Evolutionary conservation across 2,329 filamentous ascomycete genomes (phyloP).

Genomic region (Westerdykella aurantiaca): DNA sequence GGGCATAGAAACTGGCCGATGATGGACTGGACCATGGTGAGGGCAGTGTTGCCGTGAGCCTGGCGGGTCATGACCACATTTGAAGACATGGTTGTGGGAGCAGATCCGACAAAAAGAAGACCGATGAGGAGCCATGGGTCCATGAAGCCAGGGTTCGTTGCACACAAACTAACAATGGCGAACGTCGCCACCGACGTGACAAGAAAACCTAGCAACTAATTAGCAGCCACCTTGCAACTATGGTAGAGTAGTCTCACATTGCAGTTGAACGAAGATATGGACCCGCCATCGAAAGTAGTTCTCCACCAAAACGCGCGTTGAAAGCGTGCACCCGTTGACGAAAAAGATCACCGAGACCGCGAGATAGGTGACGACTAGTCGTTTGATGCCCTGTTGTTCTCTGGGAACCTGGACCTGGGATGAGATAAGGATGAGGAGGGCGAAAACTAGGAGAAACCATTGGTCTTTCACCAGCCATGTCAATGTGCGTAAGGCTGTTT

Average conservation of each 20-base stretch:
- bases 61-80: slow-evolving; percentile 69
- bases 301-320: slow-evolving; percentile 54
- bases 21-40: slow-evolving; percentile 57
- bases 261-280: slow-evolving; percentile 61
- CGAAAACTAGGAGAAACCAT: slow-evolving; percentile 61
- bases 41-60: slow-evolving; percentile 55
- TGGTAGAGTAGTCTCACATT: slow-evolving; percentile 37
- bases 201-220: slow-evolving; percentile 42
- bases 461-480: slow-evolving; percentile 48
- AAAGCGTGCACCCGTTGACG: slow-evolving; percentile 63
- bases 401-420: slow-evolving; percentile 52
- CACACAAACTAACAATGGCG: slow-evolving; percentile 48
- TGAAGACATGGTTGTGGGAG: slow-evolving; percentile 66
- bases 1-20: slow-evolving; percentile 64
- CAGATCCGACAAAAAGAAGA: slow-evolving; percentile 60
- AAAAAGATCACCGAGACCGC: slow-evolving; percentile 65
- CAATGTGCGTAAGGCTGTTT: slow-evolving; percentile 4
- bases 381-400: slow-evolving; percentile 48
- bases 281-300: slow-evolving; percentile 63
- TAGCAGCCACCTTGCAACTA: too few species aligned
- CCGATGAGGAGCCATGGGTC: slow-evolving; percentile 62
- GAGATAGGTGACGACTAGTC: slow-evolving; percentile 57
- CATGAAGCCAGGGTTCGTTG: slow-evolving; percentile 48
- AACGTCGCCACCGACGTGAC: slow-evolving; percentile 60
- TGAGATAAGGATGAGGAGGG: slow-evolving; percentile 48